Evolutionary conservation across 2,329 filamentous ascomycete species (phyloP).

Genomic region (Zymoseptoria brevis): DNA sequence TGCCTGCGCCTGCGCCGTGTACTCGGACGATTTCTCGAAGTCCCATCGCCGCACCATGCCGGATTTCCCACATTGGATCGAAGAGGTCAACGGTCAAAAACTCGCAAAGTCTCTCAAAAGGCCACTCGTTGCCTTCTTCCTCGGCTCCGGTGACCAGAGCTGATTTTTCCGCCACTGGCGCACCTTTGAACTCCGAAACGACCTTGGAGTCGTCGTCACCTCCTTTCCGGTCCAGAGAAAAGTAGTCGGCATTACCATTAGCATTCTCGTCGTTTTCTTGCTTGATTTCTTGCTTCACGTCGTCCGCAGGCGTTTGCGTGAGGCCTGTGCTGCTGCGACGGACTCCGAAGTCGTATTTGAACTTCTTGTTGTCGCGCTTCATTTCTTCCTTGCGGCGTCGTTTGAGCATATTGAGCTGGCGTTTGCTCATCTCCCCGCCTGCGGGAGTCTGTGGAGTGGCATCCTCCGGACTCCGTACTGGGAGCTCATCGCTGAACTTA

Average conservation of each 20-base stretch:
- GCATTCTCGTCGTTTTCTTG: slow-evolving; percentile 42
- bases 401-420: slow-evolving; percentile 90
- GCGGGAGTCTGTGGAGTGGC: slow-evolving; percentile 22
- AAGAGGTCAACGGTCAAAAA: slow-evolving; percentile 92
- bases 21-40: slow-evolving; percentile 82
- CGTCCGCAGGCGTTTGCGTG: slow-evolving; percentile 44
- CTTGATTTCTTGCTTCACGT: slow-evolving; percentile 54
- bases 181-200: slow-evolving; percentile 90
- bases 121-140: slow-evolving; percentile 79
- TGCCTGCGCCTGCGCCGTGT: slow-evolving; percentile 84
- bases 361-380: slow-evolving; percentile 79
- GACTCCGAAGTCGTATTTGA: slow-evolving; percentile 64
- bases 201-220: slow-evolving; percentile 88
- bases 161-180: slow-evolving; percentile 71
- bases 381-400: slow-evolving; percentile 86
- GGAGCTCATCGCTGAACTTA: slow-evolving; percentile 27
- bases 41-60: slow-evolving; percentile 93
- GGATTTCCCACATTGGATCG: slow-evolving; percentile 87
- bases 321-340: slow-evolving; percentile 56
- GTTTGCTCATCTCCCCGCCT: slow-evolving; percentile 63
- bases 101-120: slow-evolving; percentile 86
- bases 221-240: slow-evolving; percentile 71
- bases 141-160: slow-evolving; percentile 71
- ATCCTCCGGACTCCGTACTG: slow-evolving; percentile 27
- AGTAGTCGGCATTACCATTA: slow-evolving; percentile 64